Evolutionary conservation across 257 asterid genomes (phyloP).

Genomic region (Datura wrightii): DNA sequence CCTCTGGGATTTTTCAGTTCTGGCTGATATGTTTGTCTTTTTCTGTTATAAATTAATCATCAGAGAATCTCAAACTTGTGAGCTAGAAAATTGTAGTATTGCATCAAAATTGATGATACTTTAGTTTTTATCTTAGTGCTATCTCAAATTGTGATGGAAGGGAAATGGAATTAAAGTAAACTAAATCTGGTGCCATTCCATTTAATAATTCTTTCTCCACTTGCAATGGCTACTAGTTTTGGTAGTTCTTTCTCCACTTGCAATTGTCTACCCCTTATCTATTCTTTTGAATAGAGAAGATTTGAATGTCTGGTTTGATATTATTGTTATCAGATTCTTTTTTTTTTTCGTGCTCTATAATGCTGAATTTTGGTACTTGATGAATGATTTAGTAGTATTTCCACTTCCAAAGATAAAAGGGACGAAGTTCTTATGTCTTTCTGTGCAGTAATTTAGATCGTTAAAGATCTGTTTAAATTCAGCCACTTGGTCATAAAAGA

Average conservation of each 20-base stretch:
- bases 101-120: background rate
- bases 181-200: background rate
- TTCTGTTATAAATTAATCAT: slow-evolving; percentile 20
- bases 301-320: background rate
- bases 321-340: background rate
- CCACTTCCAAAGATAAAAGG: slow-evolving; percentile 13
- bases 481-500: background rate
- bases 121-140: slow-evolving; percentile 1
- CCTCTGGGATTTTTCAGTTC: background rate
- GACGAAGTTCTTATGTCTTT: background rate
- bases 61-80: background rate
- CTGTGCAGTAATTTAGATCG: background rate
- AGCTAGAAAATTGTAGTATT: background rate
- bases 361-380: background rate
- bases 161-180: background rate
- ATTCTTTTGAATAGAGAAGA: background rate
- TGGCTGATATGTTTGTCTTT: background rate
- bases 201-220: background rate
- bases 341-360: background rate
- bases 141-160: background rate
- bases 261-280: background rate
- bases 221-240: slow-evolving; percentile 6
- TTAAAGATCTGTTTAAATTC: background rate
- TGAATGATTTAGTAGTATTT: background rate
- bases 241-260: slow-evolving; percentile 21